Base-by-base conservation (phyloP, 176 grass and related monocot species). In the Eragrostis nindensis region DNA sequence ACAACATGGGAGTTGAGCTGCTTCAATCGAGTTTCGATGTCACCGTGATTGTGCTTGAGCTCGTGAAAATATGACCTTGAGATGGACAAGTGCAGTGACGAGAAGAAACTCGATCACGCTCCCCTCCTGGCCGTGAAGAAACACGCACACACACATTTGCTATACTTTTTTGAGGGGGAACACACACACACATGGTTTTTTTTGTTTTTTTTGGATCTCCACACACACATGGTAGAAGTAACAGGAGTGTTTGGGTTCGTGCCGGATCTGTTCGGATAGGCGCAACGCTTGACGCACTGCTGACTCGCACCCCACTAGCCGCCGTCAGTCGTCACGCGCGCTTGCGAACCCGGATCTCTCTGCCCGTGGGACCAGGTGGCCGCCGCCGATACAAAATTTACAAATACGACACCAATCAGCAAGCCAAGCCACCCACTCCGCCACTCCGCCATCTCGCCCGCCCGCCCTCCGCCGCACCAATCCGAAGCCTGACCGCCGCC, bases 401-500 rank as follows among this genome's bases (percentile, higher is more conserved):
- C 66, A 17, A 36, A 18, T 32, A 50, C 41, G 43, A 70, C 9
- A 54, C 19, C 39, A 66, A 77, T 46, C 44, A 19, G 8, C 15
- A 15, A 47, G 8, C 32, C 32, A 36, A 36, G n/a, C 18, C 79
- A 36, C 36, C 68, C 22, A 25, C 56, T 62, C 16, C 25, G 27
- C 24, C 70, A 69, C 21, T 11, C 26, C 64, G 14, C 60, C 38
- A 36, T 40, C 76, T 44, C 30, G 18, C 68, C 24, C 7, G 2
- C 14, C 4, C 71, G 22, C n/a, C 55, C 80, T 15, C 47, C 48
- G 26, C 21, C 76, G 29, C 30, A 29, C 57, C 68, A 68, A 62
- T 84, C 62, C 80, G 29, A 60, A 50, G 13, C 36, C 48, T 49
- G 24, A 55, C 62, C 22, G 66, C 62, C 59, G 77, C 24, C 60